A percentile compares a stretch with the other conserved stretches of the same genome.
Conservation (phyloP, 2,329 filamentous ascomycete genomes). For the Didymella keratinophila region DNA sequence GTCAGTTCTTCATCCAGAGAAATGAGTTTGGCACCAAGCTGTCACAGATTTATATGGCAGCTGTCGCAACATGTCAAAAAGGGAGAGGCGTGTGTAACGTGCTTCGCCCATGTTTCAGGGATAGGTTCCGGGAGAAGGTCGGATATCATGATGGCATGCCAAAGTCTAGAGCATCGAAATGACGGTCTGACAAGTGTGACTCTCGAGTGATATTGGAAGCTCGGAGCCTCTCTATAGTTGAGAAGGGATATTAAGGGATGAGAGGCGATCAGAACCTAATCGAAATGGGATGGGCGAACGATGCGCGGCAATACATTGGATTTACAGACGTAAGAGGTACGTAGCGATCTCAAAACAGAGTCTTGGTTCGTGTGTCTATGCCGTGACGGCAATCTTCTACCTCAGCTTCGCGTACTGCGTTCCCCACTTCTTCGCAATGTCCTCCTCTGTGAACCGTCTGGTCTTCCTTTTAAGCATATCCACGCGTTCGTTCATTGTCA, state of each 20-base stretch:
- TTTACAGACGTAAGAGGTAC: no score
- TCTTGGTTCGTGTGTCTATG: not conserved
- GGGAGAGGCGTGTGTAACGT: not conserved
- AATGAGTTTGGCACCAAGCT: slow-evolving; percentile 59
- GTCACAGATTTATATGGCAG: slow-evolving; percentile 45
- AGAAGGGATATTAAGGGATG: no score
- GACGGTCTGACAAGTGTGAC: no score
- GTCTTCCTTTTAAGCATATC: slow-evolving; percentile 71
- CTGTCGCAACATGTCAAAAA: not conserved
- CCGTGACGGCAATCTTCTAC: slow-evolving; percentile 13
- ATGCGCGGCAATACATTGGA: not conserved
- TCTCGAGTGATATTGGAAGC: no score
- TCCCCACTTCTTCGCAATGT: slow-evolving; percentile 67
- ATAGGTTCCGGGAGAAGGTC: not conserved
- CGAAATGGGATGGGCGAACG: not conserved
- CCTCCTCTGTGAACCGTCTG: slow-evolving; percentile 68
- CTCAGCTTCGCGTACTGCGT: slow-evolving; percentile 44
- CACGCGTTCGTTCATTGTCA: slow-evolving; percentile 70
- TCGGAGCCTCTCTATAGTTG: no score
- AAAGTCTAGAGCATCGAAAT: no score
- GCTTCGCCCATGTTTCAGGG: slow-evolving; percentile 7
- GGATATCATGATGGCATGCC: not conserved
- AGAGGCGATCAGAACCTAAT: not conserved
- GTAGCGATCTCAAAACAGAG: no score
- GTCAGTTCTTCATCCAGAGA: slow-evolving; percentile 53